phyloP scores from a whole-genome alignment of 2,329 filamentous ascomycete genomes.

The Elsinoe perseae region DNA sequence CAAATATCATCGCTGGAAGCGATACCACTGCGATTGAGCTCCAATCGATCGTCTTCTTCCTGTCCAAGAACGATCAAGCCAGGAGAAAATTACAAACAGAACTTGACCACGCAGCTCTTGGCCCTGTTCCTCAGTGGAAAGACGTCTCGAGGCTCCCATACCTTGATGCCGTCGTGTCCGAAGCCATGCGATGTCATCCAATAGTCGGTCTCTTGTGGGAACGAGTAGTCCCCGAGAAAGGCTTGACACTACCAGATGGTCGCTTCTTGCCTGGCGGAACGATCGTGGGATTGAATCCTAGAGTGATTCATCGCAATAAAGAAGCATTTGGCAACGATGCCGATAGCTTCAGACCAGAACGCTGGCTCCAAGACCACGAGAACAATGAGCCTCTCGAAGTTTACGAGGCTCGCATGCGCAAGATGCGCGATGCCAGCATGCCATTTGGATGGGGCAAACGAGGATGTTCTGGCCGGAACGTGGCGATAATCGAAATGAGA shows the following conservation, averaged over 20 bases:
- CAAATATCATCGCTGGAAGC: constrained; percentile 29
- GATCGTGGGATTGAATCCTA: constrained; percentile 15
- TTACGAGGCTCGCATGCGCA: neutral
- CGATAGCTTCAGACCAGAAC: constrained; percentile 58
- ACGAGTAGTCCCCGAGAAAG: constrained; percentile 40
- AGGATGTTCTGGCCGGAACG: neutral
- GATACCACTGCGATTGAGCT: constrained; percentile 28
- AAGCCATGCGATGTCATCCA: constrained; percentile 45
- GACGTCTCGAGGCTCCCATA: constrained; percentile 14
- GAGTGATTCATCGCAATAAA: constrained; percentile 59
- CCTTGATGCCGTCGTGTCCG: constrained; percentile 37
- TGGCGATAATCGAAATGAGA: constrained; percentile 1
- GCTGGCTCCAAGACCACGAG: constrained; percentile 46
- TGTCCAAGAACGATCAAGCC: constrained; percentile 21
- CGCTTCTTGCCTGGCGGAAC: constrained; percentile 21
- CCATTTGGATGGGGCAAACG: neutral
- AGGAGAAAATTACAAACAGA: constrained; percentile 17
- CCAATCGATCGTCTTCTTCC: constrained; percentile 25
- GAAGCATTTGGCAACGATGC: constrained; percentile 62
- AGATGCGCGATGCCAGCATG: constrained; percentile 5
- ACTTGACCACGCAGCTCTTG: constrained; percentile 4
- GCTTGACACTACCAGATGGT: constrained; percentile 9
- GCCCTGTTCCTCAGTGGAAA: constrained; percentile 1
- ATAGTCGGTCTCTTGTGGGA: constrained; percentile 43
- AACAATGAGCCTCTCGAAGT: neutral